Conservation (phyloP, 2,329 filamentous ascomycete species). For the Bimuria novae-zelandiae region DNA sequence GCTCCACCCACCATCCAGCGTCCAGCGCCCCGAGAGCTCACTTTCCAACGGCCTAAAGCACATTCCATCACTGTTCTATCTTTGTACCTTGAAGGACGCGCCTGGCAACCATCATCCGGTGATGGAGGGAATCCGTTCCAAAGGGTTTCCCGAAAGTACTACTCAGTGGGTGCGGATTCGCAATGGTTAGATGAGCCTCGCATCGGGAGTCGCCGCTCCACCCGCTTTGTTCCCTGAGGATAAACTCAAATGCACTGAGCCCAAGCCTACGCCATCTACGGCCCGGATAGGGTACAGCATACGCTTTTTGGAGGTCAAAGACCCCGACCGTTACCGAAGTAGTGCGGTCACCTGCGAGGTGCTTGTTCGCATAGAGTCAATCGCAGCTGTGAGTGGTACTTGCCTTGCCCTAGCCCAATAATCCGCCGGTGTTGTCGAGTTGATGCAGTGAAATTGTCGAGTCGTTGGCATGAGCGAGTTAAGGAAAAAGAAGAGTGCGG, state of each 20-base stretch:
- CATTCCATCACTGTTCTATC: slow-evolving; percentile 7
- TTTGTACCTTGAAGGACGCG: slow-evolving; percentile 5
- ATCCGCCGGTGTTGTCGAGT: not conserved
- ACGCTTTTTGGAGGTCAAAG: slow-evolving; percentile 1
- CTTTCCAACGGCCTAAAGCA: slow-evolving; percentile 10
- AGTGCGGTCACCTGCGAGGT: not conserved
- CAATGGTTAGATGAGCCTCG: not conserved
- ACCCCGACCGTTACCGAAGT: not conserved
- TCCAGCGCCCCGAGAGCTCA: slow-evolving; percentile 8
- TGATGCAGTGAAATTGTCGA: not conserved
- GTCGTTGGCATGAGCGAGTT: slow-evolving; percentile 1
- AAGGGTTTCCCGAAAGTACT: not conserved
- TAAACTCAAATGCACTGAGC: not conserved
- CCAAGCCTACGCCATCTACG: slow-evolving; percentile 6
- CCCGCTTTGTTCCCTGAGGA: not conserved
- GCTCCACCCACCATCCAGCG: slow-evolving; percentile 1
- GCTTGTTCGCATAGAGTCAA: not conserved
- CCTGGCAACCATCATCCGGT: slow-evolving; percentile 1
- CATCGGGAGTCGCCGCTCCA: slow-evolving; percentile 5
- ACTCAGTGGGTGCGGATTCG: not conserved
- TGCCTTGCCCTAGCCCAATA: slow-evolving; percentile 9
- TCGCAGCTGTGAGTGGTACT: not conserved
- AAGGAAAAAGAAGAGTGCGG: not conserved
- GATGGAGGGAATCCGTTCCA: not conserved
- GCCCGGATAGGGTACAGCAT: slow-evolving; percentile 7